Base-by-base conservation (phyloP, 306 rosid genomes). In the Alnus rubra region DNA sequence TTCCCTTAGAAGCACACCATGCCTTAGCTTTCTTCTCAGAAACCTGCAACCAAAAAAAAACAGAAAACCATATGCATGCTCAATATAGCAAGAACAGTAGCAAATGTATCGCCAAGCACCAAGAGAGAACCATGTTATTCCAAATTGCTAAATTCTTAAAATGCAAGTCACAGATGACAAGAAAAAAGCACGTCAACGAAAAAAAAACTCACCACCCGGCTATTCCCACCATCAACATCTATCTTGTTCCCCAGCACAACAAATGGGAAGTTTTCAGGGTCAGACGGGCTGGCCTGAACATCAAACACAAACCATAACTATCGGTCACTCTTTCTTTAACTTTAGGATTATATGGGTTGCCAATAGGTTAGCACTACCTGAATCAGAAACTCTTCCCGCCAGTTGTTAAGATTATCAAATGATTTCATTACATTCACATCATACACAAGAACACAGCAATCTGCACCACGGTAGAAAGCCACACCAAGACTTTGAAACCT, bases 1-100 rank as follows among this genome's bases (percentile, higher is more conserved):
- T 93, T 83, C 99, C 99, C 89, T 95, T 95, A 67, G 99, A 91
- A 87, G 99, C 99, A 89, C 99, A 95, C 99, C 99, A 95, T 63
- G 99, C 98, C 88, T 90, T 95, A 45, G 96, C 99, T 90, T 95
- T 95, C 98, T 95, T 95, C 94, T 93, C 98, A 78, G 98, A 95
- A 79, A 95, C 87, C 99, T 95, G 80, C 74, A 78, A 75, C 55
- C 74, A 79, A 42, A 69, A 59, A 79, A 42, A 69, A 59, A 71
- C 35, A 55, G 15, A 73, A n/a, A 69, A 71, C 52, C 62, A 30
- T 35, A 74, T 64, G 52, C 33, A 48, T 33, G 6, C 48, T 47
- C 19, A 10, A 70, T 59, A 10, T 54, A 79, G 54, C 45, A 64
- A 71, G 60, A 78, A 69, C 76, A 49, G 50, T 31, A 5, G 33